Evolutionary conservation across 169 alveolate genomes (phyloP), one percentile per base, ranked within the genome.

Genomic region (Theileria annulata): DNA sequence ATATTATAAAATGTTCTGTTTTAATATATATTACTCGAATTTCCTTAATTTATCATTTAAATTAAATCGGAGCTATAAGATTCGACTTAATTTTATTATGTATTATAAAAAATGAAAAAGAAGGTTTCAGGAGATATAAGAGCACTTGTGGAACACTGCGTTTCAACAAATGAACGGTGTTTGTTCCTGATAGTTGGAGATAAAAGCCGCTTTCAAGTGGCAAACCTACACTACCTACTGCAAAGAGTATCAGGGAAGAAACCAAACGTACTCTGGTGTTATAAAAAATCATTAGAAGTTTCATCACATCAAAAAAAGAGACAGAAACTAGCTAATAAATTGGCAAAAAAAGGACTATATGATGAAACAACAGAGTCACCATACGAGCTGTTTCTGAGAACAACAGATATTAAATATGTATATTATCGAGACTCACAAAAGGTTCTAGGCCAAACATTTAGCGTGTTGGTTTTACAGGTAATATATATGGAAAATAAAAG

Each of bases 211-310:
- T 97, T 97, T 71, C 98, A 97, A 80, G 98, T 98, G 73, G 93
- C 96, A 75, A 95, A 95, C 74, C 78, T 95, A 48, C 94, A 93
- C 76, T 94, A 93, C 78, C 63, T 96, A 47, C 90, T 92, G 48
- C 89, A 86, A 62, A 66, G 92, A 30, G 66, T 90, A 30, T 49
- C 84, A 1, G 80, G 88, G 17, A 92, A 86, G 47, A 94, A 96
- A 79, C 98, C 98, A 69, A 87, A 94, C 37, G 97, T 97, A 33
- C 92, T 97, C 23, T 98, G 99, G 99, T 98, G 99, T 90, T 98
- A 98, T 89, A 98, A 97, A 90, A 96, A 97, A 87, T 99, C 97
- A 72, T 85, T 98, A 25, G 99, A 98, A 60, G 97, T 98, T 92
- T 92, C 98, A 31, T 95, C 99, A 19, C 98, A 98, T 85, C 95